A percentile compares a stretch with the other conserved stretches of the same genome.
phyloP scores from a whole-genome alignment of 306 rosid genomes.

The Sesbania bispinosa region DNA sequence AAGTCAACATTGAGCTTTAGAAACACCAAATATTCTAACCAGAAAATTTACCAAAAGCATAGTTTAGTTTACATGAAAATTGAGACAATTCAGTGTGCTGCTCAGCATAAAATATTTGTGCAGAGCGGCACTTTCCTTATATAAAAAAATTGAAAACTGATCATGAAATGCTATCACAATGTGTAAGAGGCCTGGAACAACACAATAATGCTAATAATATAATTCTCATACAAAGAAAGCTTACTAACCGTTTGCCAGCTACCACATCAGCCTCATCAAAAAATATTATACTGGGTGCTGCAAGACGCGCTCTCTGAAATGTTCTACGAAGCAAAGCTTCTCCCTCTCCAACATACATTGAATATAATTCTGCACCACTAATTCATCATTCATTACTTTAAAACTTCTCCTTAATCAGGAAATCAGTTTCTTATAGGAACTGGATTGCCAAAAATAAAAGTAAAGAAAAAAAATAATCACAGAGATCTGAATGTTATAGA shows the following conservation, averaged over 20 bases:
- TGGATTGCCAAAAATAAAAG: background rate
- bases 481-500: background rate
- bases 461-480: background rate
- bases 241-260: conserved; percentile 84
- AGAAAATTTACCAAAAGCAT: background rate
- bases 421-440: background rate
- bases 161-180: conserved; percentile 1
- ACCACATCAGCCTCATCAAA: conserved; percentile 92
- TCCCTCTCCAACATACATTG: conserved; percentile 97
- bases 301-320: conserved; percentile 83
- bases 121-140: background rate
- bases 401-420: conserved; percentile 9
- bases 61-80: background rate
- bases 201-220: background rate
- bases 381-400: conserved; percentile 34
- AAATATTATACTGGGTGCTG: conserved; percentile 85
- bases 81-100: background rate
- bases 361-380: conserved; percentile 91
- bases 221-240: background rate
- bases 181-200: background rate
- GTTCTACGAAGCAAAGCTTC: conserved; percentile 84
- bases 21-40: background rate
- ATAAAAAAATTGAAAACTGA: conserved; percentile 1
- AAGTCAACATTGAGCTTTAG: background rate
- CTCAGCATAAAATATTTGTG: background rate